Base-by-base conservation (phyloP, 805 yeast genomes). In the Kuraishia piskuri region DNA sequence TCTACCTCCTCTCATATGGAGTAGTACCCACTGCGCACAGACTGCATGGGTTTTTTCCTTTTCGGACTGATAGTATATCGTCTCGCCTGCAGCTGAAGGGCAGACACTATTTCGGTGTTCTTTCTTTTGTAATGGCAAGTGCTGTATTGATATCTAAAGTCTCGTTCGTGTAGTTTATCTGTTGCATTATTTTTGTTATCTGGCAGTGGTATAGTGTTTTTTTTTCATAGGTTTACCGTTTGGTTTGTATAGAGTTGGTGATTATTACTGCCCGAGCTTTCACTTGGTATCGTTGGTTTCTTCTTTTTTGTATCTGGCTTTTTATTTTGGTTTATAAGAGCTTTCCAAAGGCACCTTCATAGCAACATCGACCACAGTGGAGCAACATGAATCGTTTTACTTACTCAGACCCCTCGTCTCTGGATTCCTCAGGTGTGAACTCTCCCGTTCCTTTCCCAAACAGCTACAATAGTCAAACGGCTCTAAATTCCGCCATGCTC, bases 401-500 rank as follows among this genome's bases (percentile, higher is more conserved):
- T 8, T 31, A 31, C 40, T 22, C 50, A 26, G 19, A 48, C 44
- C 17, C 22, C 23, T 48, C 24, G 22, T 48, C 50, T 19, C 36
- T 48, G 20, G 50, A 26, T 31, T 48, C 50, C 10, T 48, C 50
- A n/a, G 20, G 37, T 25, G n/a, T 48, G 17, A 48, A 48, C 36
- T 48, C 50, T 4, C 50, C 50, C 8, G 21, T n/a, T n/a, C 20
- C 19, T 3, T 17, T 17, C 14, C 31, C 24, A 14, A 31, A 12
- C 23, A 26, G 50, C 10, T 12, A 17, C 21, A 25, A 25, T 12
- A 25, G 44, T 37, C 25, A 20, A 10, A 31, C 66, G 2, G 63
- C 61, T 21, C 51, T 60, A 31, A 61, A 63, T 21, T 61, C 66
- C 21, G 58, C 66, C 21, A 60, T 61, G 31, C 60, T 64, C 25